Base-by-base conservation (phyloP, 345 rosid genomes). In the Reutealis trisperma region DNA sequence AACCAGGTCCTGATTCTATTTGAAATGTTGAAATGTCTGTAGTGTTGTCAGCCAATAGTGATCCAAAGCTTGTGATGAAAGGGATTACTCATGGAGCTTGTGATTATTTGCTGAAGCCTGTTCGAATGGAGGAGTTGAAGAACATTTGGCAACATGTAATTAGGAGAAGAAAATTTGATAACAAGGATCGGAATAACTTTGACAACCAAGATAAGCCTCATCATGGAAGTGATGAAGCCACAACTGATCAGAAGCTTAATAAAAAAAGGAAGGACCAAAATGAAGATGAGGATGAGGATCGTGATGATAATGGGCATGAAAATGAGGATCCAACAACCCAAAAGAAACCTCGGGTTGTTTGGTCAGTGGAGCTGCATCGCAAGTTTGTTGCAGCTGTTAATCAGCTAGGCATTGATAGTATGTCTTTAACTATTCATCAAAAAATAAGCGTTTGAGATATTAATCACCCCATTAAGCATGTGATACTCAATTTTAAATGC, bases 61-160 rank as follows among this genome's bases (percentile, higher is more conserved):
- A 82, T 74, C 84, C 84, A 11, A 82, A 82, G 69, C 78, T 82
- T 47, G 84, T 82, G 73, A 82, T 82, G 84, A 82, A 82, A 65
- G 84, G 84, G 74, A 82, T 82, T n/a, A 77, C 76, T 70, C 84
- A 82, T 70, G 84, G 84, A 55, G 84, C 84, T 70, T 82, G 84
- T 78, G 81, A 82, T 55, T 82, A 82, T 65, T 78, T 82, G 75
- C 73, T 82, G 70, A 82, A 82, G 70, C 84, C 84, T 44, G 72
- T 82, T 55, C 84, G 79, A 25, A 78, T 82, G 12, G 84, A 82
- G 63, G 84, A 82, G 70, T 75, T 82, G 21, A 74, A 74, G 63
- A 82, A 75, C 81, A 82, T 82, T 32, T 82, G 84, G 84, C 84
- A 82, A 70, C 84, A 78, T 70, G 79, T 82, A 8, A 65, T 82